Percentiles rank a stretch among this genome's conserved stretches.
Evolutionary conservation across 345 rosid genomes (phyloP).

Genomic region (Rhodomyrtus tomentosa): DNA sequence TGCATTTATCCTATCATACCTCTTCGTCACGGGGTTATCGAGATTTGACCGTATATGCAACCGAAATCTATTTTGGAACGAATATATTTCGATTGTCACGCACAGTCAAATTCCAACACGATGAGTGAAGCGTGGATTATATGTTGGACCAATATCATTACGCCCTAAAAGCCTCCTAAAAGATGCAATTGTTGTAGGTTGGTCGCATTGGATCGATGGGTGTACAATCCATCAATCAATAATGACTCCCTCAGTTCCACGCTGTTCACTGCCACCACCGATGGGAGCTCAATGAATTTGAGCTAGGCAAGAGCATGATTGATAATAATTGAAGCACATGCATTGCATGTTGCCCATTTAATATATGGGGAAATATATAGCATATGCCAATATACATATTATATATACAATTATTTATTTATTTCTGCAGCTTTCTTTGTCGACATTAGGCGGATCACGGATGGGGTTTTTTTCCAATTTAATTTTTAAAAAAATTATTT

Average conservation of each 20-base stretch:
- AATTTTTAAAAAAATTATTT: too few species aligned
- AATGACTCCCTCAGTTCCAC: background rate
- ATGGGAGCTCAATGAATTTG: background rate
- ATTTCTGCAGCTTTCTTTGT: background rate
- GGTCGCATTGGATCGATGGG: background rate
- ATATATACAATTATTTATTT: background rate
- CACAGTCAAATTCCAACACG: background rate
- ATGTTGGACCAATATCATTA: background rate
- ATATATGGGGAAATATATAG: background rate
- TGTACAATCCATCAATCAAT: background rate
- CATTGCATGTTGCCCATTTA: background rate
- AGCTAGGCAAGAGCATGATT: background rate
- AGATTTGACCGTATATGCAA: background rate
- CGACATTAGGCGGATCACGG: background rate
- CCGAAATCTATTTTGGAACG: background rate
- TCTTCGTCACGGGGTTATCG: background rate
- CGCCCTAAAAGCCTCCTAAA: background rate
- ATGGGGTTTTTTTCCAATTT: too few species aligned
- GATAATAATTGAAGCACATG: background rate
- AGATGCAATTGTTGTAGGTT: background rate
- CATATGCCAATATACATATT: too few species aligned
- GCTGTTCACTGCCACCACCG: background rate
- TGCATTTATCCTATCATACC: background rate
- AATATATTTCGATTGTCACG: background rate
- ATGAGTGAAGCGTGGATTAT: background rate